A percentile compares a stretch with the other conserved stretches of the same genome.
Conservation (phyloP, 2,329 filamentous ascomycete genomes). For the Aspergillus awamori region DNA sequence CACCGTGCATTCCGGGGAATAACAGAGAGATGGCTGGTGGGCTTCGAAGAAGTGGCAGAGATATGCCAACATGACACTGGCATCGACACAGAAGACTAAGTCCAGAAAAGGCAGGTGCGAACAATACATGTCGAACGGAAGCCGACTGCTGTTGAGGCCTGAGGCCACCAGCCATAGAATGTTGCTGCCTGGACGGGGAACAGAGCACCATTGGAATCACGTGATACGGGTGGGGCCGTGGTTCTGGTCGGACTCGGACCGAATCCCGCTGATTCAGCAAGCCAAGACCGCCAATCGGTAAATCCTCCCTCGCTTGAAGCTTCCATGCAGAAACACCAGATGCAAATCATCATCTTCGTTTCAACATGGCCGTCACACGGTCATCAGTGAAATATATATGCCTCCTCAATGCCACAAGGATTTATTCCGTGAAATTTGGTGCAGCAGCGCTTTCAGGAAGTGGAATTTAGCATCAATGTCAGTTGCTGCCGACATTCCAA, state of each 20-base stretch:
- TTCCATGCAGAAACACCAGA: background rate
- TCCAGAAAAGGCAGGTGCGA: background rate
- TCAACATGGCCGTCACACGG: background rate
- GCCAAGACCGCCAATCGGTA: background rate
- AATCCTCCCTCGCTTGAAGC: background rate
- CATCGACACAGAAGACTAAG: no score
- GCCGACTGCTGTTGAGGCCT: background rate
- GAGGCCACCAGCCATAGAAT: background rate
- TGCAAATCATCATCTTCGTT: no score
- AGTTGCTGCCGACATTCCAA: background rate
- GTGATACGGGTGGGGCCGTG: background rate
- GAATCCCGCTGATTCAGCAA: background rate
- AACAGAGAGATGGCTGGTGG: no score
- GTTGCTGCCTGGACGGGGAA: background rate
- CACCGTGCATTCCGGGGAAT: no score
- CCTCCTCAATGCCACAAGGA: background rate
- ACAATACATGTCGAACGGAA: background rate
- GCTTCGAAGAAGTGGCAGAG: no score
- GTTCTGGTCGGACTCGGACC: background rate
- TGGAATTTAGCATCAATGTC: background rate
- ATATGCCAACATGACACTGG: no score
- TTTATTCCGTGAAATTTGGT: no score
- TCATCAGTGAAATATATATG: background rate
- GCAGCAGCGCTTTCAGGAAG: background rate
- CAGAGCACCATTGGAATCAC: background rate